A percentile compares a stretch with the other conserved stretches of the same genome.
phyloP scores from a whole-genome alignment of 208 protist species.

The Lotmaria passim region DNA sequence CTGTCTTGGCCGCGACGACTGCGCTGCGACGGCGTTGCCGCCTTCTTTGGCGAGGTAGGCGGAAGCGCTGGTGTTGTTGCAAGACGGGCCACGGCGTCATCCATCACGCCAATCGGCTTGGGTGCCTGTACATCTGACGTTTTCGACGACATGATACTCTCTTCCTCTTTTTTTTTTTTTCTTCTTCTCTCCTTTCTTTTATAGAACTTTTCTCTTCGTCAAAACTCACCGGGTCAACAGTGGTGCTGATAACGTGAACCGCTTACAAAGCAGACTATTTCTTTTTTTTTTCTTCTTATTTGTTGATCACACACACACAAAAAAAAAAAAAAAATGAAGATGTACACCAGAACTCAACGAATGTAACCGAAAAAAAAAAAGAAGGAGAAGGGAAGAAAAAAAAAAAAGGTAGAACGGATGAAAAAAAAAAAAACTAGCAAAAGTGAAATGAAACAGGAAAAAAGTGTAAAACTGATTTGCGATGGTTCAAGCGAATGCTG shows the following conservation, averaged over 20 bases:
- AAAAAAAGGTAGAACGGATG: neutral
- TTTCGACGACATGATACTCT: conserved; percentile 9
- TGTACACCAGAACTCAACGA: neutral
- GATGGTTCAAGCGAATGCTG: too few relatives aligned
- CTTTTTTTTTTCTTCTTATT: too few relatives aligned
- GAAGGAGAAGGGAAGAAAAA: neutral
- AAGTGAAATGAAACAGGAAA: conserved; percentile 16
- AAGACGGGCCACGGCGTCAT: neutral
- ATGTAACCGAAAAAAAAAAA: neutral
- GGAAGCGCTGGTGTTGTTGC: neutral
- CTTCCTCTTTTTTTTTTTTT: neutral
- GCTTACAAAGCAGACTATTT: too few relatives aligned
- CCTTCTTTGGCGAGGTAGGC: neutral
- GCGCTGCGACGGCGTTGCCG: neutral
- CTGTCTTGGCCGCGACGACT: too few relatives aligned
- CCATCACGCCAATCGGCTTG: conserved; percentile 1
- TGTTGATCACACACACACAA: conserved; percentile 1
- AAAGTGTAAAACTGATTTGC: neutral
- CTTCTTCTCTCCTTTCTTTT: neutral
- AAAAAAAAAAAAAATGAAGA: conserved; percentile 15
- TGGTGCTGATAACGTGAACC: too few relatives aligned
- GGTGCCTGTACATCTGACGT: neutral
- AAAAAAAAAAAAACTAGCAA: conserved; percentile 2
- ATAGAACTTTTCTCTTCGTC: neutral
- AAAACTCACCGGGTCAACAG: too few relatives aligned